Percentiles rank a stretch among this genome's conserved stretches.
Evolutionary conservation across 768 basidiomycete genomes (phyloP).

Genomic region (Suillus subluteus): DNA sequence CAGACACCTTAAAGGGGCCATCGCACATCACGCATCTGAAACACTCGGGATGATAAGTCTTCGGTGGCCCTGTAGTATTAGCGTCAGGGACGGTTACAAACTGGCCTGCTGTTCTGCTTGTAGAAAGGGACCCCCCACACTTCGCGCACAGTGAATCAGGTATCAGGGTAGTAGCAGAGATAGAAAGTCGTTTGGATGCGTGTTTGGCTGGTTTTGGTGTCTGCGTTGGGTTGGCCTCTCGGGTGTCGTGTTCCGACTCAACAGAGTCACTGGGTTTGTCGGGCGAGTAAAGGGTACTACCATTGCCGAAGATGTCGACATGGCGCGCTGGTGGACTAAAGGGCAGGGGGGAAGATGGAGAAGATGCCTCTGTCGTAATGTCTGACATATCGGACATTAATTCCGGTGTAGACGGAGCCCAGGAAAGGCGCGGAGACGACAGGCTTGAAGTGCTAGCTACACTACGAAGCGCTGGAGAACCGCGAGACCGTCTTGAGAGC

Average conservation of each 20-base stretch:
- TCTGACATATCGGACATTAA: constrained; percentile 66
- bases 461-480: constrained; percentile 32
- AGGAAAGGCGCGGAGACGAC: constrained; percentile 31
- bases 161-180: constrained; percentile 36
- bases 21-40: constrained; percentile 75
- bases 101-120: constrained; percentile 56
- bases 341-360: constrained; percentile 53
- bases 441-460: constrained; percentile 32
- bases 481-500: constrained; percentile 25
- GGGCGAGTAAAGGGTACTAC: constrained; percentile 7
- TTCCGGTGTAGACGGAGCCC: constrained; percentile 58
- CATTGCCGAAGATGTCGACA: constrained; percentile 18
- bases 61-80: constrained; percentile 44
- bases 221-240: constrained; percentile 19
- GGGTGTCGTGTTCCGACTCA: constrained; percentile 7
- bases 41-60: constrained; percentile 73
- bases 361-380: constrained; percentile 55
- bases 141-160: constrained; percentile 57
- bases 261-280: constrained; percentile 24
- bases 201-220: constrained; percentile 32
- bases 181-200: constrained; percentile 28
- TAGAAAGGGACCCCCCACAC: constrained; percentile 63
- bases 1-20: constrained; percentile 61
- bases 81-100: constrained; percentile 73
- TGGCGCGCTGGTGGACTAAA: constrained; percentile 35